Evolutionary conservation across 2,329 filamentous ascomycete genomes (phyloP).

Genomic region (Calycina marina): DNA sequence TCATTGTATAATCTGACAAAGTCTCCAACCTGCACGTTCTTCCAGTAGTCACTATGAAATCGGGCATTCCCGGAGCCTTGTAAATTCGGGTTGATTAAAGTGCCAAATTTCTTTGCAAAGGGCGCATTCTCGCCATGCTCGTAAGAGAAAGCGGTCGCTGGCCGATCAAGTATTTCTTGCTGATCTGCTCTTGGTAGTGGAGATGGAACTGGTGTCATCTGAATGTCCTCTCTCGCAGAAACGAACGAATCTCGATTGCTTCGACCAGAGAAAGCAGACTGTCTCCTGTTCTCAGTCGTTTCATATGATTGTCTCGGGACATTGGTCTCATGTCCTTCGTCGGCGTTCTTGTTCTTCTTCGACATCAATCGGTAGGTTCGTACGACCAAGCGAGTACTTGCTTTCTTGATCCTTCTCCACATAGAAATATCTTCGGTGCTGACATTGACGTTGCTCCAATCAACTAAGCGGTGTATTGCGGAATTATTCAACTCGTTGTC

Average conservation of each 20-base stretch:
- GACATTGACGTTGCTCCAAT: slow-evolving; percentile 90
- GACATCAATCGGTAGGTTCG: slow-evolving; percentile 32
- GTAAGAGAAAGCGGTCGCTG: slow-evolving; percentile 23
- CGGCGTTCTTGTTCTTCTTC: slow-evolving; percentile 30
- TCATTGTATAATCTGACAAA: slow-evolving; percentile 95
- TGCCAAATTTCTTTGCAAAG: slow-evolving; percentile 39
- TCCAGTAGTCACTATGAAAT: slow-evolving; percentile 92
- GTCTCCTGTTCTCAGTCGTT: slow-evolving; percentile 29
- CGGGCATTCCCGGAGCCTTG: slow-evolving; percentile 55
- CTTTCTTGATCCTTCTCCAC: slow-evolving; percentile 89
- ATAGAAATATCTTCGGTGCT: slow-evolving; percentile 69
- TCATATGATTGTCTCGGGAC: slow-evolving; percentile 39
- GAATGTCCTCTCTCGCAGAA: slow-evolving; percentile 58
- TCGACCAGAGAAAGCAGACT: slow-evolving; percentile 18
- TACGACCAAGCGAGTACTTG: slow-evolving; percentile 32
- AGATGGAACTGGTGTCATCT: slow-evolving; percentile 90
- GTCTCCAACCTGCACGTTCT: slow-evolving; percentile 86
- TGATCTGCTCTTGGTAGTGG: slow-evolving; percentile 40
- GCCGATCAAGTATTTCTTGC: slow-evolving; percentile 19
- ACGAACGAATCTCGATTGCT: slow-evolving; percentile 32
- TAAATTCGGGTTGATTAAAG: slow-evolving; percentile 58
- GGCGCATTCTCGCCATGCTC: slow-evolving; percentile 23
- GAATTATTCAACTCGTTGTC: slow-evolving; percentile 95
- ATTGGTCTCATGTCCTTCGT: slow-evolving; percentile 13
- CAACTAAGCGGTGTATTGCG: slow-evolving; percentile 73